Evolutionary conservation across 192 early-diverging fungal species (phyloP), one percentile per base, ranked within the genome.

Genomic region (Coemansia sp.): DNA sequence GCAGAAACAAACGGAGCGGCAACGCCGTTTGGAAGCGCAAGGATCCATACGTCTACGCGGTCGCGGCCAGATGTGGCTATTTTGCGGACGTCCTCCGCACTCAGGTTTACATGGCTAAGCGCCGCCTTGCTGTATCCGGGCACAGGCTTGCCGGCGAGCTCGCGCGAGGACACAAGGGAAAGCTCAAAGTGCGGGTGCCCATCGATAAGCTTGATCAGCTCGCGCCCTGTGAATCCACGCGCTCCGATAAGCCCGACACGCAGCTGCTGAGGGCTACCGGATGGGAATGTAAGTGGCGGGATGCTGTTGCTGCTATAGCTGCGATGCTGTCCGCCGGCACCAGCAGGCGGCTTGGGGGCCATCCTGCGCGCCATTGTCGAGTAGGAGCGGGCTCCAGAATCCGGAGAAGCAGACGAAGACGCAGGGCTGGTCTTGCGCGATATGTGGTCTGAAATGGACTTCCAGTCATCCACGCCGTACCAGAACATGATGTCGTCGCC

Each of bases 1-100:
- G 90, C 89, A 16, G 89, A 85, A 14, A 99, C 96, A 88, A 95
- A 99, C 55, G 98, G 98, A 24, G 87, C 88, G 51, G 94, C 95
- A 5, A 98, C 87, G 43, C 92, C 92, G 78, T 99, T 99, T 38
- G 98, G 98, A 57, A 99, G 87, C 21, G 98, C 98, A 67, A 99
- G 79, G 4, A 99, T 89, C 98, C 98, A 99, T 36, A 89, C 92
- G 76, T 96, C 95, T 0, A 99, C 95, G 62, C 92, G 89, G 30
- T 65, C 35, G 62, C 73, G 72, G 0, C 82, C 85, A 21, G 69
- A 72, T 45, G 77, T 67, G 4, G 87, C 79, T 53, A 91, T 80
- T 10, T 78, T 67, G 60, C 85, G 83, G 45, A 91, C 84, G 65
- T 90, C 83, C n/a, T 88, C 72, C 10, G 94, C 88, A 39, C 87